Base-by-base conservation (phyloP, 129 eudicot species). In the Escallonia herrerae region DNA sequence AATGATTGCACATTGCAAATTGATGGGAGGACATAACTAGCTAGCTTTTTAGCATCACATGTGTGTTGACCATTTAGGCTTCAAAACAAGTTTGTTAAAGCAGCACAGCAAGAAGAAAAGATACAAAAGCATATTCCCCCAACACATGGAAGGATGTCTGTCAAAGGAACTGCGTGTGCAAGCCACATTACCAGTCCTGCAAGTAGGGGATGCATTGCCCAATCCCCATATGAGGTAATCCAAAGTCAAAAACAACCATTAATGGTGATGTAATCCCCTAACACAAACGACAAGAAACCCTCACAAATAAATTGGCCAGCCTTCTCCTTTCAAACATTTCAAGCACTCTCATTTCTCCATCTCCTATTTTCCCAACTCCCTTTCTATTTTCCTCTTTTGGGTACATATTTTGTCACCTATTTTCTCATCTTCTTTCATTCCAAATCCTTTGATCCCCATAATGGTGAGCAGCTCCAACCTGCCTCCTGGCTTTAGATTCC, bases 271-370 rank as follows among this genome's bases (percentile, higher is more conserved):
- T 69, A 72, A 80, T 72, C 74, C 57, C 43, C 68, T 63, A 5
- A 45, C 33, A 45, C 60, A 66, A 42, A 74, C 66, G 82, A 79
- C 94, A 85, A 83, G 78, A 46, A 43, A 58, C 6, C 48, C 75
- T 62, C 78, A 5, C 62, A 57, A 62, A 85, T 89, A 89, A 85
- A 89, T 67, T 69, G 78, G 13, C 74, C 39, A 40, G 68, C 67
- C 72, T 13, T 65, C 87, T 78, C 85, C 82, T 78, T 78, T 74
- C 87, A 68, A 85, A 89, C 90, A 85, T 85, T 89, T 85, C 90
- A 89, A 85, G 83, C 70, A 57, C 94, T 78, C 77, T 64, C 67
- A 9, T 22, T 22, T 22, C 59, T 66, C 71, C 55, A 69, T 53
- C 64, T 57, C 38, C 49, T 67, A 56, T 58, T 46, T 56, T 43